These are phyloP conservation scores for Eimeria falciformis DNA, from an alignment of 169 alveolate species.

Conservation along the genomic window DNA sequence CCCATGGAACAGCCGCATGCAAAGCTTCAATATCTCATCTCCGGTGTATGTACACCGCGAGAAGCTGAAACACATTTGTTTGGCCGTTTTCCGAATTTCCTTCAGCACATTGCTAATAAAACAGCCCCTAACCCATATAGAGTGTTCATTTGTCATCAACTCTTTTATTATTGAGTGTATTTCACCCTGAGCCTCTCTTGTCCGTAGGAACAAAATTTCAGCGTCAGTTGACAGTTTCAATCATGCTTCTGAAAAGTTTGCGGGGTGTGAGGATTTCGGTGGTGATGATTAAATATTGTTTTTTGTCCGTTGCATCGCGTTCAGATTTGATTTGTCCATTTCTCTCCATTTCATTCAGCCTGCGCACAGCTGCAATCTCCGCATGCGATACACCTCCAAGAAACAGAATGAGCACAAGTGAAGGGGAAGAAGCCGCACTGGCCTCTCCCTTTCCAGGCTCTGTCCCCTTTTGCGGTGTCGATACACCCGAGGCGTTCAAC, in stretches of 20 bases:
- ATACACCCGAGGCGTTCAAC: not conserved
- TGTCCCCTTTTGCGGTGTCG: not conserved
- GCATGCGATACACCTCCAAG: slow-evolving; percentile 85
- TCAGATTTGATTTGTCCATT: not conserved
- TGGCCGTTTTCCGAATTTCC: no score
- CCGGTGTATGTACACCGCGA: no score
- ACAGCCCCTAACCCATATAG: no score
- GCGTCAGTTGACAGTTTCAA: not conserved
- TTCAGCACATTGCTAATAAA: no score
- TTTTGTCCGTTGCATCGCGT: not conserved
- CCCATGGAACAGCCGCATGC: no score
- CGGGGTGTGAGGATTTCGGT: slow-evolving; percentile 58
- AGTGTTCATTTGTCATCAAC: no score
- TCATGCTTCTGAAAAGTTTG: slow-evolving; percentile 35
- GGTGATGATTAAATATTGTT: slow-evolving; percentile 32
- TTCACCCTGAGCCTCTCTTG: no score
- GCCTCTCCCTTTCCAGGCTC: not conserved
- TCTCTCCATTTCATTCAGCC: slow-evolving; percentile 76
- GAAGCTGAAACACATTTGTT: no score
- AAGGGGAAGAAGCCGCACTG: not conserved
- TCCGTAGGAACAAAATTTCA: no score
- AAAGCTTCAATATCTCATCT: no score
- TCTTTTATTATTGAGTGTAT: no score
- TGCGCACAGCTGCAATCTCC: slow-evolving; percentile 84
- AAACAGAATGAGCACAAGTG: slow-evolving; percentile 79